Evolutionary conservation across 495 filamentous ascomycete genomes (phyloP).

Genomic region (Polyplosphaeria fusca): DNA sequence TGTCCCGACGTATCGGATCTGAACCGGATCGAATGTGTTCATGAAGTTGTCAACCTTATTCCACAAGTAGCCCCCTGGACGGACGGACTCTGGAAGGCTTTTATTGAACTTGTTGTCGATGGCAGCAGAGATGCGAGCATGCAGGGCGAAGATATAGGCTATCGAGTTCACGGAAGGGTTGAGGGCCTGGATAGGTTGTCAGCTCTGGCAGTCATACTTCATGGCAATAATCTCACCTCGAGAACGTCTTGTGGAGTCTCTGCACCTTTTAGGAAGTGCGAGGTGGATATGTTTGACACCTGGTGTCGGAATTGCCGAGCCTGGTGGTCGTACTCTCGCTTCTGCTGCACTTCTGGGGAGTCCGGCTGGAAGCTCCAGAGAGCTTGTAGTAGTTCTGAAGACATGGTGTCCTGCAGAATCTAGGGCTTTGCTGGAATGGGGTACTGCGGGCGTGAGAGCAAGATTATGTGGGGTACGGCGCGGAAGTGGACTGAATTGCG

Average conservation of each 20-base stretch:
- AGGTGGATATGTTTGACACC: slow-evolving; percentile 21
- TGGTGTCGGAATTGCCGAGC: slow-evolving; percentile 22
- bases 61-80: slow-evolving; percentile 45
- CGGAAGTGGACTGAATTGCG: no score
- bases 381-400: slow-evolving; percentile 16
- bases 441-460: neutral
- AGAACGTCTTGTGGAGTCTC: slow-evolving; percentile 34
- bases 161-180: slow-evolving; percentile 39
- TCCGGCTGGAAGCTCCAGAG: slow-evolving; percentile 27
- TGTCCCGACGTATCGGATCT: slow-evolving; percentile 56
- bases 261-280: slow-evolving; percentile 25
- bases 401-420: slow-evolving; percentile 17
- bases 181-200: slow-evolving; percentile 32
- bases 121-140: slow-evolving; percentile 21
- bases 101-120: slow-evolving; percentile 18
- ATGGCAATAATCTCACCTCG: slow-evolving; percentile 19
- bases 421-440: neutral
- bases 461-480: neutral
- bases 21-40: slow-evolving; percentile 54
- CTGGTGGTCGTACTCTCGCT: slow-evolving; percentile 32
- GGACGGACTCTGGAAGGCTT: slow-evolving; percentile 21
- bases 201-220: slow-evolving; percentile 8
- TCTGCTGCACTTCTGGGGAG: slow-evolving; percentile 16
- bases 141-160: slow-evolving; percentile 36
- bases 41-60: slow-evolving; percentile 49